These are phyloP conservation scores for Euphrasia arctica DNA, from an alignment of 305 asterid genomes.

Conservation along the genomic window DNA sequence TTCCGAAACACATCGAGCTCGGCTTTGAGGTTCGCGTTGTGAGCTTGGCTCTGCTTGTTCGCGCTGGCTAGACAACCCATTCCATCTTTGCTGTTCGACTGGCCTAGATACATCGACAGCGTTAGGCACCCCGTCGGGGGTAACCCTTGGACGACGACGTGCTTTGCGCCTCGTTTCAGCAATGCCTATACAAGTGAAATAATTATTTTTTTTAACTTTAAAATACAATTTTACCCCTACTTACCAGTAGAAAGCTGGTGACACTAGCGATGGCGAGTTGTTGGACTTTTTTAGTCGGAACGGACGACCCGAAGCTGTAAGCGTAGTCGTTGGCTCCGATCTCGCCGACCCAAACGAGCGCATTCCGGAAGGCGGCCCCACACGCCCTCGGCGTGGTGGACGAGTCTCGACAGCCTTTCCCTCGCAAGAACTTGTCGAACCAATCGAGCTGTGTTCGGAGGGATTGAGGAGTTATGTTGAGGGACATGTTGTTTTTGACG, in stretches of 20 bases:
- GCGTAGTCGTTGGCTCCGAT: constrained; percentile 91
- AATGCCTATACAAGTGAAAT: too few relatives aligned
- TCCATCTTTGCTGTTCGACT: constrained; percentile 45
- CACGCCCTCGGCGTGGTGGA: constrained; percentile 39
- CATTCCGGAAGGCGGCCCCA: constrained; percentile 41
- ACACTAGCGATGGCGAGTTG: constrained; percentile 46
- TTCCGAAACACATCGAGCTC: constrained; percentile 34
- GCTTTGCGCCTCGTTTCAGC: constrained; percentile 63
- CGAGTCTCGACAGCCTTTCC: constrained; percentile 40
- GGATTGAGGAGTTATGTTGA: constrained; percentile 65
- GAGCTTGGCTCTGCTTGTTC: constrained; percentile 42
- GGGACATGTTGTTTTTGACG: constrained; percentile 49
- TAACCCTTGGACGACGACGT: constrained; percentile 70
- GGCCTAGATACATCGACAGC: constrained; percentile 44
- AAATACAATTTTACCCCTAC: too few relatives aligned
- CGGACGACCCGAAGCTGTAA: constrained; percentile 48
- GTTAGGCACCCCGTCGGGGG: constrained; percentile 86
- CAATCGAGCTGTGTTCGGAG: constrained; percentile 60
- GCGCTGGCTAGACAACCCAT: constrained; percentile 51
- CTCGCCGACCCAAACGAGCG: constrained; percentile 88
- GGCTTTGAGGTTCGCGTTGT: constrained; percentile 51
- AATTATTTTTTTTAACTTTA: too few relatives aligned
- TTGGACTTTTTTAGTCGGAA: constrained; percentile 41
- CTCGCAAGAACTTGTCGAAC: constrained; percentile 46
- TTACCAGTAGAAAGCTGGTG: constrained; percentile 57